A percentile compares a stretch with the other conserved stretches of the same genome.
These are phyloP conservation scores for Phylloporus scabripes DNA, from an alignment of 768 basidiomycete genomes.

Conservation along the genomic window DNA sequence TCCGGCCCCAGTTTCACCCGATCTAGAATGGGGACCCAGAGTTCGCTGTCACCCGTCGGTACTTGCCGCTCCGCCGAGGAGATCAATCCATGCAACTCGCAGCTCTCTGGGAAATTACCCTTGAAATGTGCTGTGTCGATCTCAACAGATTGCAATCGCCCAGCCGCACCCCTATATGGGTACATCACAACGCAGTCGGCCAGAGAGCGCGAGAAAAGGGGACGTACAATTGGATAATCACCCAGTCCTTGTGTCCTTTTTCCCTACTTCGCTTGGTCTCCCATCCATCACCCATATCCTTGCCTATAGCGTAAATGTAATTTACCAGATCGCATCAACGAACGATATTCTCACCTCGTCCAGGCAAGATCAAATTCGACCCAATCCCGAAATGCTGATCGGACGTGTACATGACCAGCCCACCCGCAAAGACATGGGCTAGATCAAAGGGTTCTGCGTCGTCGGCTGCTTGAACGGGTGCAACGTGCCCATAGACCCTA, in stretches of 20 bases:
- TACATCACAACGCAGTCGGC: not conserved
- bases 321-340: not conserved
- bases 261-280: constrained; percentile 87
- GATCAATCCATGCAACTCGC: constrained; percentile 63
- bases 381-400: constrained; percentile 96
- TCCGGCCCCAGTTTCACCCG: constrained; percentile 83
- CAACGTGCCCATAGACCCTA: constrained; percentile 80
- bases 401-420: constrained; percentile 74
- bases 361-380: constrained; percentile 85
- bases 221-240: constrained; percentile 76
- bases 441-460: constrained; percentile 62
- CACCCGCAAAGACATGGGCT: constrained; percentile 87
- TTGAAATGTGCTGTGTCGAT: constrained; percentile 95
- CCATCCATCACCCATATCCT: constrained; percentile 98
- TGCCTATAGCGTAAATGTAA: constrained; percentile 37
- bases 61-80: constrained; percentile 25
- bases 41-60: constrained; percentile 34
- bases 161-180: constrained; percentile 58
- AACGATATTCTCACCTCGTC: constrained; percentile 51
- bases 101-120: constrained; percentile 91
- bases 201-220: not conserved
- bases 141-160: constrained; percentile 69
- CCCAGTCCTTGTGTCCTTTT: constrained; percentile 86
- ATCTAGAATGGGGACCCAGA: constrained; percentile 73
- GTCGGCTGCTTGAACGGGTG: constrained; percentile 53